These are phyloP conservation scores for Colletotrichum theobromicola DNA, from an alignment of 2,329 filamentous ascomycete genomes.

Conservation along the genomic window DNA sequence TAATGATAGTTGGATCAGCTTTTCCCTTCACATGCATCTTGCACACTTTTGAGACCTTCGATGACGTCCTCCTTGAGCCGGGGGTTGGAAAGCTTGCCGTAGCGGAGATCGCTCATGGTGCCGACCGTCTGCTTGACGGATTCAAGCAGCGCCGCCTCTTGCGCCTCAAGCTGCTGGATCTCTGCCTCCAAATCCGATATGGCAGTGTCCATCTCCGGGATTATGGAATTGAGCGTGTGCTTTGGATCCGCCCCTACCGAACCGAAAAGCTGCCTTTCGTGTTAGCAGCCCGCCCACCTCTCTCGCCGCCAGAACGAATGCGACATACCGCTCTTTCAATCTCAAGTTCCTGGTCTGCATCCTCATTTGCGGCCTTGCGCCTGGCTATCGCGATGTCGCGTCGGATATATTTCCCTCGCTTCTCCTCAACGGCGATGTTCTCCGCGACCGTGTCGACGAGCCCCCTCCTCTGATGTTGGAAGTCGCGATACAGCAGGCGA, in stretches of 20 bases:
- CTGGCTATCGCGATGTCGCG: constrained; percentile 61
- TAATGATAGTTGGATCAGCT: constrained; percentile 31
- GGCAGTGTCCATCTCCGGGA: constrained; percentile 73
- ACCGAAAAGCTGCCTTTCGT: constrained; percentile 60
- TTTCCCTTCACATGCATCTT: constrained; percentile 64
- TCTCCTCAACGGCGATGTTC: constrained; percentile 70
- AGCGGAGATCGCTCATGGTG: constrained; percentile 80
- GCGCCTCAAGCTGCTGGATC: constrained; percentile 67
- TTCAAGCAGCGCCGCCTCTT: constrained; percentile 64
- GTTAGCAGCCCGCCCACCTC: neutral
- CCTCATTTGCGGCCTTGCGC: constrained; percentile 57
- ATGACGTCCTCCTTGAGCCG: constrained; percentile 71
- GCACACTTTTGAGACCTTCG: constrained; percentile 67
- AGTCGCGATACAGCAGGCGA: constrained; percentile 76
- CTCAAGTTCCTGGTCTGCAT: constrained; percentile 67
- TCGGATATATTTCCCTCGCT: constrained; percentile 62
- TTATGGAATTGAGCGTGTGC: constrained; percentile 69
- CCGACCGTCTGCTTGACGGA: constrained; percentile 71
- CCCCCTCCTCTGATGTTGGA: constrained; percentile 75
- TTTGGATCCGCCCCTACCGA: constrained; percentile 48
- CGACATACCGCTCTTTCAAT: constrained; percentile 61
- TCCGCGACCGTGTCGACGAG: constrained; percentile 70
- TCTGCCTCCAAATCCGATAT: constrained; percentile 70
- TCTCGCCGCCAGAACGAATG: neutral
- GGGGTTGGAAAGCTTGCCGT: constrained; percentile 74